Conservation (phyloP, 176 grass and related monocot genomes). For the bread wheat (Triticum aestivum) region DNA sequence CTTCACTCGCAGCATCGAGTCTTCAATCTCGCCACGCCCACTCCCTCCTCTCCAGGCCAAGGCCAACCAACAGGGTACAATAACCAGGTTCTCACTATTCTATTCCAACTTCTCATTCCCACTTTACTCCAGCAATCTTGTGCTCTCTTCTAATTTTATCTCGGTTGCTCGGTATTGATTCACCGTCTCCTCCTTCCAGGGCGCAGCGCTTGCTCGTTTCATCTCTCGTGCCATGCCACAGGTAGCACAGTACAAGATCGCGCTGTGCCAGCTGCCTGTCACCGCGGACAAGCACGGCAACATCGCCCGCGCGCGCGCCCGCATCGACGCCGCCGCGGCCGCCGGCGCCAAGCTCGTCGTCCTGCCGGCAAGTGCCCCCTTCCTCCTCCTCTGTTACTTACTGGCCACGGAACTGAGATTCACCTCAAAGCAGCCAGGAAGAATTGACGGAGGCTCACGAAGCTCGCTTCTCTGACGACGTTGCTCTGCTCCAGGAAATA, state of each 20-base stretch:
- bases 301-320: constrained; percentile 43
- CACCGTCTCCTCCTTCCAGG: not conserved
- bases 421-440: not conserved
- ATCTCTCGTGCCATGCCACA: not conserved
- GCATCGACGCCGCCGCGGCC: constrained; percentile 36
- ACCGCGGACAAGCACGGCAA: constrained; percentile 46
- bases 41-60: too few relatives aligned
- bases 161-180: too few relatives aligned
- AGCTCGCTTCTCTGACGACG: not conserved
- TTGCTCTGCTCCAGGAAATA: constrained; percentile 45
- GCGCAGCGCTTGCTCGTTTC: not conserved
- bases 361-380: constrained; percentile 44
- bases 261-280: constrained; percentile 56
- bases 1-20: too few relatives aligned
- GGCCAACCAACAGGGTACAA: too few relatives aligned
- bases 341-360: constrained; percentile 54
- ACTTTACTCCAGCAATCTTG: too few relatives aligned
- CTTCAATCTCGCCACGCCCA: too few relatives aligned
- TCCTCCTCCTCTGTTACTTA: not conserved
- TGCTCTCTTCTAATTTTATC: too few relatives aligned
- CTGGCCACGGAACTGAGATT: not conserved
- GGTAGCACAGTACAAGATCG: constrained; percentile 49
- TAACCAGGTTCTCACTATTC: too few relatives aligned
- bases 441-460: not conserved
- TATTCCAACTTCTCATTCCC: too few relatives aligned